Base-by-base conservation (phyloP, 441 rosid species). In the Jatropha podagrica region DNA sequence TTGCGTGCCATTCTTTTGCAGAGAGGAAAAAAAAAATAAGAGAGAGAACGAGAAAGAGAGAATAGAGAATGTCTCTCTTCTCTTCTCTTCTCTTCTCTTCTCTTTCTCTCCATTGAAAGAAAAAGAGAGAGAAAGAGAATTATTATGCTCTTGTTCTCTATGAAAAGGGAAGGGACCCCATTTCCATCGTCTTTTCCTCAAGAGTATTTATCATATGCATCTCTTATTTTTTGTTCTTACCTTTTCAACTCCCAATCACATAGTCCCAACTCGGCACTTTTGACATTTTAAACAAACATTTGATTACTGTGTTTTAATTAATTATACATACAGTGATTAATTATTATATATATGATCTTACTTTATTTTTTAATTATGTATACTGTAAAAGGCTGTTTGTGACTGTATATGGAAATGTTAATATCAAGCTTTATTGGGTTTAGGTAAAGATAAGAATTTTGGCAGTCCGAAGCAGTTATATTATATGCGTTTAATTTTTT, bases 381-480 rank as follows among this genome's bases (percentile, higher is more conserved):
- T 11, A 69, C 82, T 80, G 80, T 63, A 85, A 86, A 88, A 88
- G 90, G 88, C 86, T 81, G 90, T 74, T 81, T 83, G 77, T 79
- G 86, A 85, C 86, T 80, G 86, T 85, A 77, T 80, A 68, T 78
- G 86, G 81, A 77, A 80, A 74, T 74, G 81, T 26, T 51, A 26
- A 76, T 48, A 14, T 71, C 46, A 48, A 80, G 82, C 90, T 84
- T 88, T 88, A 86, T 88, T 75, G 92, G 86, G 83, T 72, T 72
- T 79, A 63, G 86, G 60, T 80, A 88, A 88, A 88, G 92, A 82
- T 55, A 58, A 75, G 84, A 82, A 74, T 72, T 84, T 86, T 64
- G 76, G 84, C 84, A 89, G 71, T 37, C 71, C 37, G 12, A 37
- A n/a, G 52, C 69, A 26, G 55, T 51, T 20, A 7, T 52, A 6